phyloP scores from a whole-genome alignment of 148 eudicot species.

The Limonium bicolor region DNA sequence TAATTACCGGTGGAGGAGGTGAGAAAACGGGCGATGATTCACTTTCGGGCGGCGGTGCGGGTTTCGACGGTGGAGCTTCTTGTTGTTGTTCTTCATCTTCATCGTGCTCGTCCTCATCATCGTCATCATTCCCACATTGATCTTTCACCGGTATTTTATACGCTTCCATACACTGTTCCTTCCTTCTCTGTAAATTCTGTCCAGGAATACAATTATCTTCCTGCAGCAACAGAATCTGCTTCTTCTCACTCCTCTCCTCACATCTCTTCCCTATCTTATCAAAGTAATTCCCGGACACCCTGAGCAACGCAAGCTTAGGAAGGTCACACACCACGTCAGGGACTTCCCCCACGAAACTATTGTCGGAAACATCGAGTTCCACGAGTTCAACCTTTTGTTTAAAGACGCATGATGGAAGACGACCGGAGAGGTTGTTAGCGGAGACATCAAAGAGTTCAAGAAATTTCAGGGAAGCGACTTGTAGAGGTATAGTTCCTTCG shows the following conservation, averaged over 20 bases:
- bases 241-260: background rate
- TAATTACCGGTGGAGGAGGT: background rate
- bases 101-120: background rate
- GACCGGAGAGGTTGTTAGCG: conserved; percentile 29
- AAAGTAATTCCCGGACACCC: conserved; percentile 16
- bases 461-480: conserved; percentile 24
- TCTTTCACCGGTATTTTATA: background rate
- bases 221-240: background rate
- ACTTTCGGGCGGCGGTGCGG: background rate
- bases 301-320: conserved; percentile 45
- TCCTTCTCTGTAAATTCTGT: background rate
- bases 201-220: conserved; percentile 1
- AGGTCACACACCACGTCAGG: conserved; percentile 49
- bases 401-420: conserved; percentile 34
- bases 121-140: background rate
- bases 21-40: no score
- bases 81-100: background rate
- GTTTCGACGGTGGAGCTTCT: background rate
- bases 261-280: conserved; percentile 1
- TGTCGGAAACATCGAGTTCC: conserved; percentile 45
- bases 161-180: background rate
- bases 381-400: conserved; percentile 42
- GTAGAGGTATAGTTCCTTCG: conserved; percentile 37
- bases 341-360: conserved; percentile 35
- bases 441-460: conserved; percentile 55